Base-by-base conservation (phyloP, 2,329 filamentous ascomycete genomes). In the Neonectria ditissima region DNA sequence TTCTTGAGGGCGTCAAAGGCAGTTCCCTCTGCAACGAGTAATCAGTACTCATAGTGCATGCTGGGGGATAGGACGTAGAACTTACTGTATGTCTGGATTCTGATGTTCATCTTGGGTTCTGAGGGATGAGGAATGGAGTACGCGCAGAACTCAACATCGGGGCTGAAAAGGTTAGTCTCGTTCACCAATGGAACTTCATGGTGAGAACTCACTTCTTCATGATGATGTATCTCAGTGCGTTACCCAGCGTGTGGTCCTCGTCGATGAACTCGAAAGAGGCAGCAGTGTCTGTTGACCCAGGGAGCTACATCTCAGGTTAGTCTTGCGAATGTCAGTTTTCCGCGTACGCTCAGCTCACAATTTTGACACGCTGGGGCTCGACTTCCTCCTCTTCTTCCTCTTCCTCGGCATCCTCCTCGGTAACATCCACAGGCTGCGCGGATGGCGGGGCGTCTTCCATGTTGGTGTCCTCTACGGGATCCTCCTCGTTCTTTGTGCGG, bases 121-220 rank as follows among this genome's bases (percentile, higher is more conserved):
- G 94, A 97, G 54, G 96, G 96, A 80, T 99, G 96, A 30, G 96
- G 96, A 65, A 99, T 98, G 8, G 95, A 93, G 80, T 99, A 99
- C 65, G 95, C 96, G 80, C 96, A 98, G 81, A 99, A 97, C 79
- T 99, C 96, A 64, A 99, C 96, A 68, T 96, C 89, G 30, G 96
- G 95, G 79, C 95, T 98, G 69, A 56, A 11, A 44, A 24, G 52
- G n/a, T 59, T 47, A 64, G 69, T 65, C 50, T 74, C 53, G 48
- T 54, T 30, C 8, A 26, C 2, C 11, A 20, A 18, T 18, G 18
- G 3, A 8, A n/a, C 2, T 9, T 18, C 11, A 11, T 3, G 8
- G 55, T 11, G n/a, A 11, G 30, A 50, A 76, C 88, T 69, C 83
- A 97, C 95, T 99, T 99, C 82, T 98, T 98, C 92, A 97, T 97